Evolutionary conservation across 179 eudicot genomes (phyloP).

Genomic region (Silene coronaria): DNA sequence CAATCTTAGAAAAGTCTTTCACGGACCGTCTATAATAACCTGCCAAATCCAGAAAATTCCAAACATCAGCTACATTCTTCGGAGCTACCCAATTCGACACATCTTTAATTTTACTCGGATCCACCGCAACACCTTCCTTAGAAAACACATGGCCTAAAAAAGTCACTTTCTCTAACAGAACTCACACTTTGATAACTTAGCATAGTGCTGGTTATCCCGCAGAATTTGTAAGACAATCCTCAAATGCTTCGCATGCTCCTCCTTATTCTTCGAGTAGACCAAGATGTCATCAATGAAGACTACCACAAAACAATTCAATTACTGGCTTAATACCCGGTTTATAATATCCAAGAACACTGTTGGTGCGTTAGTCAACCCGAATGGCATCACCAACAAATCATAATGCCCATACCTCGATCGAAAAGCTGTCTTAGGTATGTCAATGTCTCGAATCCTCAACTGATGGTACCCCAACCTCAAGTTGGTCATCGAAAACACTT

Average conservation of each 20-base stretch:
- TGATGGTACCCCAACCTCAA: no score
- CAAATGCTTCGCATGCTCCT: not conserved
- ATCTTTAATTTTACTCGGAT: not conserved
- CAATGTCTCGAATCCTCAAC: no score
- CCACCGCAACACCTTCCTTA: not conserved
- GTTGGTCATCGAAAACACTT: no score
- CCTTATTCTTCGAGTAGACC: no score
- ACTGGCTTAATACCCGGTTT: no score
- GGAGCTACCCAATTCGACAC: not conserved
- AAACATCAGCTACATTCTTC: not conserved
- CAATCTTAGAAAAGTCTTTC: not conserved
- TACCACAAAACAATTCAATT: no score
- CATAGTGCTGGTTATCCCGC: not conserved
- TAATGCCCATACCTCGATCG: no score
- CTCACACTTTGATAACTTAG: not conserved
- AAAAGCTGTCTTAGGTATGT: no score
- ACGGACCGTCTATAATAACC: not conserved
- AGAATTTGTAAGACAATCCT: not conserved
- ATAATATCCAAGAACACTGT: no score
- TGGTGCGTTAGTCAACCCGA: no score
- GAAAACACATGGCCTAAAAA: not conserved
- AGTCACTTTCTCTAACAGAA: not conserved
- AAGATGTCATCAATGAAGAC: no score
- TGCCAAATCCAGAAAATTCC: not conserved
- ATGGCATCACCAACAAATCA: no score